Conservation (phyloP, 176 grass and related monocot species). For the Musa troglodytarum region DNA sequence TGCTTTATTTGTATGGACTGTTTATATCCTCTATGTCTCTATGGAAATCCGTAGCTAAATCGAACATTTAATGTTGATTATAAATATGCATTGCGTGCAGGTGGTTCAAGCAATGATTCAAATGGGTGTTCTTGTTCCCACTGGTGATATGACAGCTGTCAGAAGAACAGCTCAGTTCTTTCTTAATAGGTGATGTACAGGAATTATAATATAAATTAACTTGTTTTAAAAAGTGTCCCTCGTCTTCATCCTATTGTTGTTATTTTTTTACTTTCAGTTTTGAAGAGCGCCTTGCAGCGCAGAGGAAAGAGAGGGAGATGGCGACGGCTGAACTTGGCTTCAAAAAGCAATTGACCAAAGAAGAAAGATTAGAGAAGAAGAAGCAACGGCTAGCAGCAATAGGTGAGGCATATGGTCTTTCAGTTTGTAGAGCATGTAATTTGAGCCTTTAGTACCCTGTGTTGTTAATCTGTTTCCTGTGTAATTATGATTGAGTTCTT, state of each 20-base stretch:
- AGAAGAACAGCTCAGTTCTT: constrained; percentile 99
- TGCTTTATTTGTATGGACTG: no score
- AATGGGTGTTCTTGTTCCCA: constrained; percentile 99
- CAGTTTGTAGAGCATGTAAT: background rate
- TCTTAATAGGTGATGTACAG: constrained; percentile 53
- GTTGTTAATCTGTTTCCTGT: no score
- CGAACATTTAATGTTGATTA: background rate
- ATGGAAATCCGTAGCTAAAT: background rate
- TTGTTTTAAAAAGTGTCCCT: background rate
- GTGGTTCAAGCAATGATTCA: constrained; percentile 89
- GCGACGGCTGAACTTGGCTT: constrained; percentile 58
- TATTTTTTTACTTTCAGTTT: constrained; percentile 55
- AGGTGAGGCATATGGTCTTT: constrained; percentile 40
- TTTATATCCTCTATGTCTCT: background rate
- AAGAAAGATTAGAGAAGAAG: constrained; percentile 89
- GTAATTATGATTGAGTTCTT: constrained; percentile 12
- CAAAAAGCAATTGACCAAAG: constrained; percentile 72
- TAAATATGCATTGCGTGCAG: constrained; percentile 24
- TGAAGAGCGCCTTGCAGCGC: constrained; percentile 66
- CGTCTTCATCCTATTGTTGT: background rate
- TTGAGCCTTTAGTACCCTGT: background rate
- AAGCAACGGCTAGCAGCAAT: constrained; percentile 94
- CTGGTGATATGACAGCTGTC: constrained; percentile 96
- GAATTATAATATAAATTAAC: constrained; percentile 4
- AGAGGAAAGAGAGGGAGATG: constrained; percentile 89